Evolutionary conservation across 2,329 filamentous ascomycete genomes (phyloP), one percentile per base, ranked within the genome.

Genomic region (Ascosphaera apis): DNA sequence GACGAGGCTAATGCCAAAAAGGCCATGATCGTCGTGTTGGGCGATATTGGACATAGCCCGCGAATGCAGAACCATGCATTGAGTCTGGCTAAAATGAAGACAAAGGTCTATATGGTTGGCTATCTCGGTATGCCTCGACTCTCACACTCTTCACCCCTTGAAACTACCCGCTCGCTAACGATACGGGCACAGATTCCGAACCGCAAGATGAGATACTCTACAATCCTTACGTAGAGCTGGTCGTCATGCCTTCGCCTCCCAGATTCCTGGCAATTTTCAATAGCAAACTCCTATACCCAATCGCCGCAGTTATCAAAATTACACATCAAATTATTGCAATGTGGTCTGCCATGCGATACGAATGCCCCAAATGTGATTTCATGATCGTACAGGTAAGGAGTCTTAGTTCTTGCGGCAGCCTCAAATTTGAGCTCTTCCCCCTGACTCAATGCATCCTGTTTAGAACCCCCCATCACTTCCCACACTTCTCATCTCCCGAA

Each of bases 31-130:
- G 66, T 98, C 12, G 88, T 98, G 13, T 67, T 98, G 18, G 88
- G 88, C 32, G 88, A 98, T 50, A 84, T 98, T 52, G 88, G 88
- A 28, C 72, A 84, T 33, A 95, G 86, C 52, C 88, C 88, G 35
- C 81, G 88, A 38, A 98, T 98, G 86, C 84, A 95, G 51, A 95
- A 98, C 48, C 88, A 98, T 66, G 86, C 86, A 15, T 62, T 92
- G 45, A 95, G 86, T 52, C 73, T 95, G 48, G 81, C 82, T 30
- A 78, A 75, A 47, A 73, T 25, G 9, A 13, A 13, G 9, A 30
- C 27, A 11, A 30, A 30, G 27, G 27, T 30, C 9, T 30, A 30
- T 13, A 4, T 30, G 5, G 27, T 30, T 30, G 27, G 27, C 4
- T 30, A 30, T 13, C 27, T 30, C n/a, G 27, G 27, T 30, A 30